A percentile compares a stretch with the other conserved stretches of the same genome.
Evolutionary conservation across 805 yeast species (phyloP).

Genomic region (Saturnispora zaruensis): DNA sequence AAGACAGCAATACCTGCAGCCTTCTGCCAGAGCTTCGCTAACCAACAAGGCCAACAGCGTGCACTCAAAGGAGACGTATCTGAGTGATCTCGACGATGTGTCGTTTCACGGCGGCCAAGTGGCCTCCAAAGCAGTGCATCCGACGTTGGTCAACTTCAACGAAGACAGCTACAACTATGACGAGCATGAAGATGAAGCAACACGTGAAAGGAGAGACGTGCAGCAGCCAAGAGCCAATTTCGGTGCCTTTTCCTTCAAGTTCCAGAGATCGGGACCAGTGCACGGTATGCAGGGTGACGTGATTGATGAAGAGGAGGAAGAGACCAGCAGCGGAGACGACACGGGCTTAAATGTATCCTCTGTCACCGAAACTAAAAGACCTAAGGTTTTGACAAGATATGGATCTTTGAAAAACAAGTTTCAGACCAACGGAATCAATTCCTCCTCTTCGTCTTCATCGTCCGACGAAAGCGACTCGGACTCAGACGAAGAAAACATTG

Average conservation of each 20-base stretch:
- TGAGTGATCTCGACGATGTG: constrained; percentile 28
- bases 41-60: constrained; percentile 22
- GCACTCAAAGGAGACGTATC: constrained; percentile 27
- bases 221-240: background rate
- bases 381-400: constrained; percentile 1
- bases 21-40: constrained; percentile 24
- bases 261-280: background rate
- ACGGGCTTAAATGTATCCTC: background rate
- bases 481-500: constrained; percentile 29
- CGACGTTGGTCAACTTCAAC: constrained; percentile 22
- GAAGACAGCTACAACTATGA: constrained; percentile 23
- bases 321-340: background rate
- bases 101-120: constrained; percentile 27
- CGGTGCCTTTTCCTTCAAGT: constrained; percentile 8
- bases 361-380: background rate
- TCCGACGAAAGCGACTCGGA: constrained; percentile 15
- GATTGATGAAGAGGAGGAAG: constrained; percentile 17
- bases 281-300: constrained; percentile 18
- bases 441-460: constrained; percentile 5
- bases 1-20: constrained; percentile 20
- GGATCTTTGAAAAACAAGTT: constrained; percentile 13
- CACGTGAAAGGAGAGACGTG: background rate
- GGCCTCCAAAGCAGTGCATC: constrained; percentile 23
- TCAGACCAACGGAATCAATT: background rate
- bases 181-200: constrained; percentile 1